Evolutionary conservation across 2,329 filamentous ascomycete genomes (phyloP).

Genomic region (Phoma sp.): DNA sequence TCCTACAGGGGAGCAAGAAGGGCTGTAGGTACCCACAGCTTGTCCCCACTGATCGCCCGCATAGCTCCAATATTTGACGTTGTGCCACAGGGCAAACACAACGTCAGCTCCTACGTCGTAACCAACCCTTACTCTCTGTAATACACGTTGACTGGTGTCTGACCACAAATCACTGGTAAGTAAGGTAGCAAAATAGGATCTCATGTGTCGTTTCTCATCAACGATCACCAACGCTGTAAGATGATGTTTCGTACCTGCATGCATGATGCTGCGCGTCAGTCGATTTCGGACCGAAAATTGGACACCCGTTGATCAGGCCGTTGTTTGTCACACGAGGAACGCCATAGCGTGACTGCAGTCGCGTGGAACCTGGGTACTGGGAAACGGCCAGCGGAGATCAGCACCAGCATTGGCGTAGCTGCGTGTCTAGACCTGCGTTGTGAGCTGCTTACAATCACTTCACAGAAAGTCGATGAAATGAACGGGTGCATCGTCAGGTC

Average conservation of each 20-base stretch:
- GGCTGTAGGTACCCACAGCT: neutral
- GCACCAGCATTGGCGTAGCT: neutral
- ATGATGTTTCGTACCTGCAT: slow-evolving; percentile 7
- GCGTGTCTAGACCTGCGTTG: neutral
- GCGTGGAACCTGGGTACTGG: slow-evolving; percentile 10
- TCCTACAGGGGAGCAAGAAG: neutral
- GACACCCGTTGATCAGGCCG: neutral
- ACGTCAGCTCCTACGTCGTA: slow-evolving; percentile 2
- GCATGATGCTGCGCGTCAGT: slow-evolving; percentile 6
- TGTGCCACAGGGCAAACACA: slow-evolving; percentile 15
- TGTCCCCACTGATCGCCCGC: slow-evolving; percentile 13
- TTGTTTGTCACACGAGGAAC: slow-evolving; percentile 10
- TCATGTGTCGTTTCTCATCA: neutral
- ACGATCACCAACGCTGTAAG: neutral
- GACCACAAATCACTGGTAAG: neutral
- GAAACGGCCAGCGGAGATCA: neutral
- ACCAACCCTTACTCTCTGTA: slow-evolving; percentile 9
- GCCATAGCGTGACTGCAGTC: slow-evolving; percentile 1
- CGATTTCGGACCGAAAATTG: slow-evolving; percentile 3
- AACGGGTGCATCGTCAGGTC: neutral
- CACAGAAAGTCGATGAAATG: neutral
- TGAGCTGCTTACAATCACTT: neutral
- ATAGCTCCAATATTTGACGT: slow-evolving; percentile 5
- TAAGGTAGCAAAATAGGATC: neutral
- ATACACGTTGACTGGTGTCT: slow-evolving; percentile 1